phyloP scores from a whole-genome alignment of 2,329 filamentous ascomycete species.

The Diplodia sapinea region DNA sequence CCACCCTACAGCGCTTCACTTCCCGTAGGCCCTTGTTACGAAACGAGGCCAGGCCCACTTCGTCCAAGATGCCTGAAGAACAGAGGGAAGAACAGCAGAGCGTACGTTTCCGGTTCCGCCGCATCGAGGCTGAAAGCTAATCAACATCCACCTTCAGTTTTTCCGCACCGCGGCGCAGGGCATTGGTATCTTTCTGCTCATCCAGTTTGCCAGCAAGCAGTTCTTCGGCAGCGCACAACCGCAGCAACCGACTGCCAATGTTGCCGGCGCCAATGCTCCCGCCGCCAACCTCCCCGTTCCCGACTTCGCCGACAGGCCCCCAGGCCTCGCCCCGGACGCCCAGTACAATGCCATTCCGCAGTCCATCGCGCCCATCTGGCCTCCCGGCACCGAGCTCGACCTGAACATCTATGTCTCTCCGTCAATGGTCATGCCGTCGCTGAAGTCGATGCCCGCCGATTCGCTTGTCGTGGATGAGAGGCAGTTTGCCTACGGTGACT shows the following conservation, averaged over 20 bases:
- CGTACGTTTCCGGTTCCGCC: conserved; percentile 12
- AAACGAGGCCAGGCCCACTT: conserved; percentile 21
- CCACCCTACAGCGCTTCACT: background rate
- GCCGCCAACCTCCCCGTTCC: conserved; percentile 44
- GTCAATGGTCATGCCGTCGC: conserved; percentile 69
- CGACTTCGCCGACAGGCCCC: conserved; percentile 45
- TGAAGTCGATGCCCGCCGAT: conserved; percentile 69
- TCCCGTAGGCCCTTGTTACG: background rate
- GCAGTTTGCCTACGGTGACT: conserved; percentile 78
- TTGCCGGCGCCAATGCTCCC: conserved; percentile 39
- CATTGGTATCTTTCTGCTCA: conserved; percentile 64
- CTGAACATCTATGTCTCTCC: conserved; percentile 84
- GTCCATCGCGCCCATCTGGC: conserved; percentile 86
- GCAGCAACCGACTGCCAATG: conserved; percentile 33
- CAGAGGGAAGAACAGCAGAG: conserved; percentile 32
- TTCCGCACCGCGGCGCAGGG: conserved; percentile 57
- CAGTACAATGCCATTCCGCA: conserved; percentile 70
- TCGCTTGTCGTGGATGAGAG: conserved; percentile 80
- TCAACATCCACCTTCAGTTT: conserved; percentile 36
- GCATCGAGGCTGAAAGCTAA: background rate
- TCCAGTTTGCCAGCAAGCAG: conserved; percentile 63
- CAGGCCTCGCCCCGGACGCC: conserved; percentile 57
- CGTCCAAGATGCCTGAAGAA: conserved; percentile 32
- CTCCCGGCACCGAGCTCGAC: conserved; percentile 76
- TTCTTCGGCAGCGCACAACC: conserved; percentile 52